phyloP scores from a whole-genome alignment of 306 rosid species.

The Corylus americana region DNA sequence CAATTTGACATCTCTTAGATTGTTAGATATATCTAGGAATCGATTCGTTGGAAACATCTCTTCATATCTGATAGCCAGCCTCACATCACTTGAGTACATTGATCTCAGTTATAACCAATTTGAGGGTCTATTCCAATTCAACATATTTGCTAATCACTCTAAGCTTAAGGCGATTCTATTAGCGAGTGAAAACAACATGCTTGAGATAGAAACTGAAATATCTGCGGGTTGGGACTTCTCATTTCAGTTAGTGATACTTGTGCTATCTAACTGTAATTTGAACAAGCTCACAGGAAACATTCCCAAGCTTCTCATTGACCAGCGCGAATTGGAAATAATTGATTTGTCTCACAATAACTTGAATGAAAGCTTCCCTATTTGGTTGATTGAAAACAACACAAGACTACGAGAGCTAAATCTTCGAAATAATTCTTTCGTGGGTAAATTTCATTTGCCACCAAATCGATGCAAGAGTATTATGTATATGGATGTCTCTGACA shows the following conservation, averaged over 20 bases:
- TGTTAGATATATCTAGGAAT: constrained; percentile 22
- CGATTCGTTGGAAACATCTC: constrained; percentile 14
- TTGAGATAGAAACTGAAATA: constrained; percentile 25
- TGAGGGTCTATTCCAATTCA: constrained; percentile 16
- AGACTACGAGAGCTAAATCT: not conserved
- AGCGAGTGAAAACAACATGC: not conserved
- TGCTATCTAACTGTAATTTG: not conserved
- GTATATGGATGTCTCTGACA: not conserved
- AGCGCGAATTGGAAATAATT: not conserved
- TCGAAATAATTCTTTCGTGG: not conserved
- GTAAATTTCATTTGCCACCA: not conserved
- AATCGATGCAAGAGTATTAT: fast-evolving
- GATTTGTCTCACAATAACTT: constrained; percentile 10
- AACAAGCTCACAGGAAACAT: not conserved
- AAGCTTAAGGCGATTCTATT: constrained; percentile 11
- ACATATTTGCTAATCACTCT: constrained; percentile 24
- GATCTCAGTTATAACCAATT: constrained; percentile 17
- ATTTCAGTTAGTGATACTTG: constrained; percentile 19
- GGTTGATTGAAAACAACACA: constrained; percentile 13
- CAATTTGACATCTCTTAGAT: constrained; percentile 13
- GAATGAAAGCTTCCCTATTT: not conserved
- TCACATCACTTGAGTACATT: constrained; percentile 17
- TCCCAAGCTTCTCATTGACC: constrained; percentile 9
- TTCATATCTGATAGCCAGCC: not conserved
- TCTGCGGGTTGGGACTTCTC: not conserved